A percentile compares a stretch with the other conserved stretches of the same genome.
Conservation (phyloP, 1,139 yeast genomes). For the Candida sp. region DNA sequence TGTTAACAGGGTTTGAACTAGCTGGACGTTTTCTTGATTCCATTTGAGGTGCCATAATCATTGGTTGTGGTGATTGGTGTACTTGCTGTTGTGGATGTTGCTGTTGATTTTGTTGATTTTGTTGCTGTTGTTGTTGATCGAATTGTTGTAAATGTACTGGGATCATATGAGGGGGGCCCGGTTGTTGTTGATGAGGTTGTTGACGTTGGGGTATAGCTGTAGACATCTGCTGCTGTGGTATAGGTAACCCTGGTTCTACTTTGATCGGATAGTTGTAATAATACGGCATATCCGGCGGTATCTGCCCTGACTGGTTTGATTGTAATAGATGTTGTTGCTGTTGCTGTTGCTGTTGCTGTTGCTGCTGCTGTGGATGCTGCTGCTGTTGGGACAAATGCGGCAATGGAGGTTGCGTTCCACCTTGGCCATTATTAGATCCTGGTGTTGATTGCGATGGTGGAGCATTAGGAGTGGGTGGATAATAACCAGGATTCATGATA, state of each 20-base stretch:
- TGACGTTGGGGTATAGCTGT: not conserved
- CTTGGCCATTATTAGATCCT: not conserved
- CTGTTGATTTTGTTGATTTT: slow-evolving; percentile 1
- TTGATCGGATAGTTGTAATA: slow-evolving; percentile 2
- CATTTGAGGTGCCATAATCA: slow-evolving; percentile 1
- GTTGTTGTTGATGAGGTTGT: slow-evolving; percentile 1
- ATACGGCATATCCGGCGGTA: slow-evolving; percentile 2
- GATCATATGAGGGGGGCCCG: not conserved
- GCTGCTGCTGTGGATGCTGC: slow-evolving; percentile 2
- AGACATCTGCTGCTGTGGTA: slow-evolving; percentile 1
- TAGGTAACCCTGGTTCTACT: not conserved
- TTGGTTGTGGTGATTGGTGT: slow-evolving; percentile 2
- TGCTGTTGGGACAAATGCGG: slow-evolving; percentile 2
- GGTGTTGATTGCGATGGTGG: slow-evolving; percentile 6
- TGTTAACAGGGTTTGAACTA: slow-evolving; percentile 4
- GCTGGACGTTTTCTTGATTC: slow-evolving; percentile 8
- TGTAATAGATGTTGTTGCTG: slow-evolving; percentile 4
- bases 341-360: slow-evolving; percentile 3
- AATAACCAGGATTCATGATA: slow-evolving; percentile 3
- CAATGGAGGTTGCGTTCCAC: slow-evolving; percentile 5
- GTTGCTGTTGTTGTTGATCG: slow-evolving; percentile 3
- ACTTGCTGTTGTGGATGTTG: slow-evolving; percentile 5
- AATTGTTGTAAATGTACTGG: slow-evolving; percentile 2
- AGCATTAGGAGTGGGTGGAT: slow-evolving; percentile 3
- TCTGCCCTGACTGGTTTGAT: slow-evolving; percentile 1